Evolutionary conservation across 768 basidiomycete genomes (phyloP), one percentile per base, ranked within the genome.

Genomic region (Daedalea quercina): DNA sequence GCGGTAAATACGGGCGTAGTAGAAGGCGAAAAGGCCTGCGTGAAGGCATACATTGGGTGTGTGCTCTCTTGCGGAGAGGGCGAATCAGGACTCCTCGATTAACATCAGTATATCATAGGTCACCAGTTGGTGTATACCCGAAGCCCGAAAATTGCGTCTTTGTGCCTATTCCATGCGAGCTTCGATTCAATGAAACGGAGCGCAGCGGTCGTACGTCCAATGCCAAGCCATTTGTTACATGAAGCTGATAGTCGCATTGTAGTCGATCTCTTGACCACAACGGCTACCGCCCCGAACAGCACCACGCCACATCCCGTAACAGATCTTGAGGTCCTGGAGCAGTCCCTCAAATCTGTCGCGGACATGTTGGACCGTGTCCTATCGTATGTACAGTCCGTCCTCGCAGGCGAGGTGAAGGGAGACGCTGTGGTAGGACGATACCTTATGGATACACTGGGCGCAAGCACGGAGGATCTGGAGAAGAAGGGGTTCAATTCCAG

Each of bases 71-170:
- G 23, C 9, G 3, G 15, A 11, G 19, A 24, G 22, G 23, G 15
- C 17, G n/a, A 25, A 34, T 24, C 17, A 47, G 15, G 28, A 19
- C 50, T n/a, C 33, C 15, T 15, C 28, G 51, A 25, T 44, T 52
- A 50, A 49, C 23, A 15, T 17, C 15, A 11, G 7, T 19, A 22
- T 2, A 47, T 44, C 37, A 26, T 60, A 92, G 91, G 64, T 87
- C 92, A 50, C 91, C 92, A 3, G 82, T 97, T 15, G 94, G 94
- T 11, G 81, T 94, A 23, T 80, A 76, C 66, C 90, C 88, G 33
- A 94, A 92, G 72, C 82, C 91, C 42, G 94, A 97, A 73, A 95
- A 96, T 70, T 91, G 90, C 60, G 90, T 94, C 26, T 98, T 98
- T 69, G 77, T 90, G 25, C 94, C 95, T 33, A 82, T 98, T 48